Conservation (phyloP, 169 alveolate species). For the Plasmodium gaboni region DNA sequence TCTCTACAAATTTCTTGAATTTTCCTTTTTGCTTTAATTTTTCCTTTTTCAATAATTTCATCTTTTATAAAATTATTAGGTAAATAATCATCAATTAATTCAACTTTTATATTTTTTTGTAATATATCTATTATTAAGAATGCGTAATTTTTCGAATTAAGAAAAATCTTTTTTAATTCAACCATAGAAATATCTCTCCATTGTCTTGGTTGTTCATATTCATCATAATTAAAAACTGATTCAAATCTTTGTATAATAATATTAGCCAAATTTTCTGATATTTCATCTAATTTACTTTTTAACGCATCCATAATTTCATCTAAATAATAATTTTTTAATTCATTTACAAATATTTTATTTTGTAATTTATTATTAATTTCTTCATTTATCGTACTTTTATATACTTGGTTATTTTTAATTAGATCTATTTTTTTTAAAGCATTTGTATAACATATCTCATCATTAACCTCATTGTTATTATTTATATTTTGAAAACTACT, state of each 20-base stretch:
- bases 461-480: background rate
- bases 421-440: constrained; percentile 20
- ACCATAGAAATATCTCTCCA: constrained; percentile 67
- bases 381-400: constrained; percentile 29
- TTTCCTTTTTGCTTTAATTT: constrained; percentile 65
- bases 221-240: constrained; percentile 76
- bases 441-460: constrained; percentile 1
- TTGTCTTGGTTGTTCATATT: constrained; percentile 77
- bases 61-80: constrained; percentile 55
- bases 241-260: constrained; percentile 69
- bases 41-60: constrained; percentile 62
- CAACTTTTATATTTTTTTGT: constrained; percentile 72
- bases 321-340: constrained; percentile 33
- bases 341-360: background rate
- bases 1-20: constrained; percentile 77
- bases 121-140: constrained; percentile 63
- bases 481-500: background rate
- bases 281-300: constrained; percentile 63
- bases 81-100: constrained; percentile 61
- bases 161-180: constrained; percentile 57
- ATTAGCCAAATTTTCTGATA: constrained; percentile 38
- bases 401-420: constrained; percentile 53
- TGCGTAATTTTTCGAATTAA: constrained; percentile 69
- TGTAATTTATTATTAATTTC: constrained; percentile 39
- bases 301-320: constrained; percentile 59